Percentiles rank a stretch among this genome's conserved stretches.
phyloP scores from a whole-genome alignment of 345 rosid species.

The Populus alba region DNA sequence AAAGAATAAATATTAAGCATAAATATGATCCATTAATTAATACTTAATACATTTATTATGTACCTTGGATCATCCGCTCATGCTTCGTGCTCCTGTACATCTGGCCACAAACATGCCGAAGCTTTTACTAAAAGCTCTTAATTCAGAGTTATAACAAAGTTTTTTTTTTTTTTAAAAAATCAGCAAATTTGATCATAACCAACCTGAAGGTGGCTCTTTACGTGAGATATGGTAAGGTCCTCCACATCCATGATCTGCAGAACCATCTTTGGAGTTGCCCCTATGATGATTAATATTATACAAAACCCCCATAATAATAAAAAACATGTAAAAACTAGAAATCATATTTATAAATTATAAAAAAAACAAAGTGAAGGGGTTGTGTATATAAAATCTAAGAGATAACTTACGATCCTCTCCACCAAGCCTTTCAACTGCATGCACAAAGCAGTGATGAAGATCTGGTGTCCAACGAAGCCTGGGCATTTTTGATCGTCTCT shows the following conservation, averaged over 20 bases:
- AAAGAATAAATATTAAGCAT: no score
- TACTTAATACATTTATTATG: background rate
- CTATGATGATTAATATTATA: slow-evolving; percentile 17
- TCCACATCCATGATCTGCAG: slow-evolving; percentile 59
- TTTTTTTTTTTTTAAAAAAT: background rate
- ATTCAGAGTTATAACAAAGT: background rate
- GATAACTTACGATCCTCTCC: slow-evolving; percentile 59
- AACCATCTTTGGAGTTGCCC: slow-evolving; percentile 72
- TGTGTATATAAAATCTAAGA: background rate
- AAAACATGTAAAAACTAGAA: background rate
- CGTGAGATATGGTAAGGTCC: slow-evolving; percentile 68
- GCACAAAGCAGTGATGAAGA: slow-evolving; percentile 59
- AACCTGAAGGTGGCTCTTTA: slow-evolving; percentile 87
- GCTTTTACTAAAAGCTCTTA: background rate
- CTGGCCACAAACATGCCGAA: slow-evolving; percentile 26
- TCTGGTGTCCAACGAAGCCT: slow-evolving; percentile 63
- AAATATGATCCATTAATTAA: no score
- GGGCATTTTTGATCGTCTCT: slow-evolving; percentile 42
- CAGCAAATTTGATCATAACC: slow-evolving; percentile 28
- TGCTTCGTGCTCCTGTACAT: slow-evolving; percentile 74
- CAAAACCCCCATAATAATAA: background rate
- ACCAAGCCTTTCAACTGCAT: slow-evolving; percentile 61
- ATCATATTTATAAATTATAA: no score
- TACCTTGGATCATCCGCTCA: slow-evolving; percentile 62
- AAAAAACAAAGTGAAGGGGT: no score